Conservation (phyloP, 768 basidiomycete species). For the Hericium rajendrae region DNA sequence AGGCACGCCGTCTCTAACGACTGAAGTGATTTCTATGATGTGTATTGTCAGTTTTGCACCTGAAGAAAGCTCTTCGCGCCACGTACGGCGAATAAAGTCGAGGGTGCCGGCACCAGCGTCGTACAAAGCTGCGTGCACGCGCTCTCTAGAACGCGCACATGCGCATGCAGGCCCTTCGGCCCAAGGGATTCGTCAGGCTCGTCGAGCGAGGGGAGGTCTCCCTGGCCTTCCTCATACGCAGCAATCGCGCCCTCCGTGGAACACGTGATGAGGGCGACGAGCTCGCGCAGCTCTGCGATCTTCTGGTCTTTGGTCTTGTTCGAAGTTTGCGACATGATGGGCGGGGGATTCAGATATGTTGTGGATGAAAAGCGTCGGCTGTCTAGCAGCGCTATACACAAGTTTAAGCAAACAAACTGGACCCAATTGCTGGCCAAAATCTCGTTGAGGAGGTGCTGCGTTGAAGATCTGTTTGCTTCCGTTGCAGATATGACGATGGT, state of each 20-base stretch:
- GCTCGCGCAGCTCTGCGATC: background rate
- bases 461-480: no score
- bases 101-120: conserved; percentile 11
- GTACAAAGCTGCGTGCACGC: conserved; percentile 17
- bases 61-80: no score
- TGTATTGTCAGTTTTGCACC: background rate
- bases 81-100: conserved; percentile 13
- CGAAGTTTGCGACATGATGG: background rate
- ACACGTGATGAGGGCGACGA: background rate
- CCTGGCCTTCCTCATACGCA: background rate
- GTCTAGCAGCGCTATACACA: no score
- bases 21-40: background rate
- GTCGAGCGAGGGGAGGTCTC: background rate
- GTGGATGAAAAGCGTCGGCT: no score
- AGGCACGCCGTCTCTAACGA: conserved; percentile 19
- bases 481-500: no score
- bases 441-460: no score
- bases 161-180: background rate
- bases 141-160: conserved; percentile 12
- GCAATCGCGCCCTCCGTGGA: background rate
- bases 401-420: no score
- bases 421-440: no score
- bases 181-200: background rate
- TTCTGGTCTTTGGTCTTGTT: background rate
- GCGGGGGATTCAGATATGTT: no score